Evolutionary conservation across 2,329 filamentous ascomycete species (phyloP).

Genomic region (Emergomyces orientalis): DNA sequence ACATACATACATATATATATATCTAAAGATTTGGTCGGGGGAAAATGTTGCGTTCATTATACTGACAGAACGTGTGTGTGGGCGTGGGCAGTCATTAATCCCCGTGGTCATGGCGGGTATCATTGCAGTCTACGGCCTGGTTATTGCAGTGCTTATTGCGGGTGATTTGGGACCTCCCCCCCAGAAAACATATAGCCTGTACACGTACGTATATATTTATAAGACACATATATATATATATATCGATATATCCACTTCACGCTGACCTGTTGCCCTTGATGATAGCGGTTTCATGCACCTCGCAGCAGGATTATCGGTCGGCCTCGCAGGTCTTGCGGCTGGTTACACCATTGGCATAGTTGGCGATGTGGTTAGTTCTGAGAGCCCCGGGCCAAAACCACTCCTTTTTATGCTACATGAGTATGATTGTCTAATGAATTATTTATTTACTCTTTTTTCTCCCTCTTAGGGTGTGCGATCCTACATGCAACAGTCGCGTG

Average conservation of each 20-base stretch:
- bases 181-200: constrained; percentile 65
- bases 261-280: constrained; percentile 15
- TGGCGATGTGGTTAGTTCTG: constrained; percentile 63
- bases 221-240: not conserved
- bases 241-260: constrained; percentile 4
- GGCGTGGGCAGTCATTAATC: constrained; percentile 36
- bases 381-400: not conserved
- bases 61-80: constrained; percentile 15
- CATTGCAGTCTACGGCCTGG: constrained; percentile 93
- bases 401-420: not conserved
- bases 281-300: constrained; percentile 83
- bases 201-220: constrained; percentile 50
- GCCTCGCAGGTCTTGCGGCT: constrained; percentile 82
- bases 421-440: not conserved
- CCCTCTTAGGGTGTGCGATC: constrained; percentile 63
- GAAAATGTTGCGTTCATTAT: not conserved
- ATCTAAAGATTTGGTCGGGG: not conserved
- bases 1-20: not conserved
- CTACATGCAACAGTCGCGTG: constrained; percentile 91
- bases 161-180: constrained; percentile 72
- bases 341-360: constrained; percentile 96
- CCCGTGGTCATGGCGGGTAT: constrained; percentile 90
- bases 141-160: constrained; percentile 92
- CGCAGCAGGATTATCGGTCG: constrained; percentile 80
- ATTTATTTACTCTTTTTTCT: not conserved